These are phyloP conservation scores for Paecilomyces dactylethromorphus DNA, from an alignment of 2,329 filamentous ascomycete species.

Conservation along the genomic window DNA sequence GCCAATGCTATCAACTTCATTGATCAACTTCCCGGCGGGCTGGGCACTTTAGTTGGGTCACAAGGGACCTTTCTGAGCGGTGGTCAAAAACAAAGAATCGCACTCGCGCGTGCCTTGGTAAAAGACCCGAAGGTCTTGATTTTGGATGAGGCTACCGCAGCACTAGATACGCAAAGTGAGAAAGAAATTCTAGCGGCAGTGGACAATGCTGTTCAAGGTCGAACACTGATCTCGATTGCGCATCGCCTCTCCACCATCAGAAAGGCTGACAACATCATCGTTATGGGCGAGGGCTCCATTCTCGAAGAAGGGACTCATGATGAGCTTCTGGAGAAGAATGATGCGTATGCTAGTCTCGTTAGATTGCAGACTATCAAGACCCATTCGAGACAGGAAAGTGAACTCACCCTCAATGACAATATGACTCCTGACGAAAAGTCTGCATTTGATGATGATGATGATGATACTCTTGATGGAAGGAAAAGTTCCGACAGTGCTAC, in stretches of 20 bases:
- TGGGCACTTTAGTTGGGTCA: no score
- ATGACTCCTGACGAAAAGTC: no score
- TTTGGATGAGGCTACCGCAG: slow-evolving; percentile 84
- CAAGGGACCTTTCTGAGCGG: slow-evolving; percentile 69
- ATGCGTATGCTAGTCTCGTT: slow-evolving; percentile 38
- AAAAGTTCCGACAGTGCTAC: no score
- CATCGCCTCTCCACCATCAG: slow-evolving; percentile 40
- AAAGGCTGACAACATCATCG: slow-evolving; percentile 39
- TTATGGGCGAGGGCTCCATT: slow-evolving; percentile 36
- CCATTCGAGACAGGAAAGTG: no score
- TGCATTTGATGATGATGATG: no score
- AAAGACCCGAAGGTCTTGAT: slow-evolving; percentile 77
- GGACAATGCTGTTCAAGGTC: slow-evolving; percentile 56
- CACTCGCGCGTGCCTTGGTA: slow-evolving; percentile 74
- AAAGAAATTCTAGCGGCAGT: slow-evolving; percentile 78
- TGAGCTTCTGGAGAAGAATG: slow-evolving; percentile 30
- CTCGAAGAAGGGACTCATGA: slow-evolving; percentile 40
- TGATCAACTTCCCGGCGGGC: no score
- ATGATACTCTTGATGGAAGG: no score
- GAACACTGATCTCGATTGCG: slow-evolving; percentile 40
- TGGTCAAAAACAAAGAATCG: slow-evolving; percentile 89
- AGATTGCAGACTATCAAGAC: slow-evolving; percentile 37
- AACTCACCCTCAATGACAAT: no score
- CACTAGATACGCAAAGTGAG: slow-evolving; percentile 81
- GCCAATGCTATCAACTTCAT: no score